Evolutionary conservation across 2,329 filamentous ascomycete genomes (phyloP).

Genomic region (Penicillium olsonii): DNA sequence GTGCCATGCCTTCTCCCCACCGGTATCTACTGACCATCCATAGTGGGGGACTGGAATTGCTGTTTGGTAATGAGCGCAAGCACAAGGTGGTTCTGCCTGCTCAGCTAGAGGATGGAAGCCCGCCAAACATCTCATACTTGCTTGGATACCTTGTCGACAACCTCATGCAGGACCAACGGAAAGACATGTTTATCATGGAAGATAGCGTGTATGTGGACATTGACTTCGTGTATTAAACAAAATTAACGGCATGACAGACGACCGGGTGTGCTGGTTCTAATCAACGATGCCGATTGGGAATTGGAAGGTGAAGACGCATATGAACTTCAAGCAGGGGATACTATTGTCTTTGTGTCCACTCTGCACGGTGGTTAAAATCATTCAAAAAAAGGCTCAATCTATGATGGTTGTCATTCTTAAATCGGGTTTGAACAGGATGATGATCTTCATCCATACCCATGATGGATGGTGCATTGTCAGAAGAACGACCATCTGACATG

Average conservation of each 20-base stretch:
- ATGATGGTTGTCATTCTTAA: constrained; percentile 2
- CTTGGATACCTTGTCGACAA: constrained; percentile 77
- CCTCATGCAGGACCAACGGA: constrained; percentile 80
- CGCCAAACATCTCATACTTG: constrained; percentile 71
- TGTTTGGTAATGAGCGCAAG: constrained; percentile 81
- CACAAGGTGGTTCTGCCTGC: constrained; percentile 70
- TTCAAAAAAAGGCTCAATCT: constrained; percentile 65
- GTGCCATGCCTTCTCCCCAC: constrained; percentile 13
- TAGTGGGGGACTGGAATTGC: constrained; percentile 89
- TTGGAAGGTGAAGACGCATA: constrained; percentile 93
- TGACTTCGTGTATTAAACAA: neutral
- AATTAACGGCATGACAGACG: constrained; percentile 60
- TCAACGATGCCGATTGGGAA: constrained; percentile 99
- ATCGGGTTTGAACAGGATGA: neutral
- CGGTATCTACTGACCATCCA: constrained; percentile 7
- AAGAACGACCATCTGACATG: no score
- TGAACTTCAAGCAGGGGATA: constrained; percentile 77
- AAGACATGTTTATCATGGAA: constrained; percentile 87
- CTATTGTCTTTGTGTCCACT: constrained; percentile 93
- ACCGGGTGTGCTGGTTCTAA: constrained; percentile 90
- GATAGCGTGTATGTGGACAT: constrained; percentile 74
- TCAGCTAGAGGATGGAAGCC: constrained; percentile 58
- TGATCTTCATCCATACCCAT: neutral
- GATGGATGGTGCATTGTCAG: neutral
- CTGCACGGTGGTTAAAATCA: constrained; percentile 76